Conservation (phyloP, 371 early-diverging fungal genomes). For the Syncephalastrum racemosum region DNA sequence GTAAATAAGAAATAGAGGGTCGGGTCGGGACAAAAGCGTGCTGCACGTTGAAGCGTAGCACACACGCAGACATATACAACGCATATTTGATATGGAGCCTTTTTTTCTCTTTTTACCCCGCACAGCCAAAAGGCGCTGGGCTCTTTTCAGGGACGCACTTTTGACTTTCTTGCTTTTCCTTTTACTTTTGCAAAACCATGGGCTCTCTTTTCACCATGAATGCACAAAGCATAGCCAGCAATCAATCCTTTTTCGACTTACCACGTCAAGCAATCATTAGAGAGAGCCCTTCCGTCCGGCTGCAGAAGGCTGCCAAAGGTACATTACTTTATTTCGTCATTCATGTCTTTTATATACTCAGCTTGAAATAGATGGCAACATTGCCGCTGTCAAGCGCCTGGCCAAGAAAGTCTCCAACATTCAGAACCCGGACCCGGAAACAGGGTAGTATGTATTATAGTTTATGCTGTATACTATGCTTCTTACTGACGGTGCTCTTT, state of each 20-base stretch:
- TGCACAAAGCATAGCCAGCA: background rate
- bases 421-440: slow-evolving; percentile 52
- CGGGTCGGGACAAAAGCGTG: too few species aligned
- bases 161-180: too few species aligned
- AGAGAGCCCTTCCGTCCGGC: slow-evolving; percentile 40
- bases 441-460: slow-evolving; percentile 35
- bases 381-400: slow-evolving; percentile 50
- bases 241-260: slow-evolving; percentile 38
- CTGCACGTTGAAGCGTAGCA: too few species aligned
- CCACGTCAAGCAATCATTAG: slow-evolving; percentile 41
- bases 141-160: too few species aligned
- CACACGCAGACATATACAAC: too few species aligned
- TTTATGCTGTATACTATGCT: background rate
- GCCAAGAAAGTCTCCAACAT: slow-evolving; percentile 42
- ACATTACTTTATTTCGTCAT: background rate
- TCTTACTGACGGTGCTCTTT: background rate
- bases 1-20: too few species aligned
- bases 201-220: too few species aligned
- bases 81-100: too few species aligned
- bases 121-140: too few species aligned
- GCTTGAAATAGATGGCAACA: slow-evolving; percentile 40
- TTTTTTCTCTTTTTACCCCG: too few species aligned
- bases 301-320: slow-evolving; percentile 50
- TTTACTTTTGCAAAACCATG: too few species aligned
- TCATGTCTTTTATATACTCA: background rate